Evolutionary conservation across 495 filamentous ascomycete genomes (phyloP), one percentile per base, ranked within the genome.

Genomic region (Hyaloscypha variabilis): DNA sequence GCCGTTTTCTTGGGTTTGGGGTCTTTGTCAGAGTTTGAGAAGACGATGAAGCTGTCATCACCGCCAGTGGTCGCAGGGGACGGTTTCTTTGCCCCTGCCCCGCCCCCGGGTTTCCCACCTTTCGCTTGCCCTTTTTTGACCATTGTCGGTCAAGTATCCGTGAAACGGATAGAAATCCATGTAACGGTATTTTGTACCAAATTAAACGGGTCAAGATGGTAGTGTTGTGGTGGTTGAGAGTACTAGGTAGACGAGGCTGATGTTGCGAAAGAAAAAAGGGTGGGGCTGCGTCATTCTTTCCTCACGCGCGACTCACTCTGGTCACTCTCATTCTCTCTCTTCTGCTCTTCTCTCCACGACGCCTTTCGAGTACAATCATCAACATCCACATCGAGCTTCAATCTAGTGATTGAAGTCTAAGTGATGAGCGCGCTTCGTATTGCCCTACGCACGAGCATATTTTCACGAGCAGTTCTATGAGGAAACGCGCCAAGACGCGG

Each of bases 21-120:
- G 17, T 84, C 80, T 66, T 88, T 89, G 61, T 81, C 81, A 17
- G 82, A 83, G 71, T 89, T 87, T 34, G 84, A 83, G 69, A 91
- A 91, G 63, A 90, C 82, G 67, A 90, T 88, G 71, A 85, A 87
- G 75, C 87, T 87, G 63, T 83, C 83, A 58, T 88, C 87, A n/a
- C 19, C 70, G 19, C 28, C 53, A 3, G 65, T 56, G 10, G 65
- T 59, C 14, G 68, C 60, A 31, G 78, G 78, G 6, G 67, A 65
- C 1, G 64, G 57, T 52, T 69, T 68, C 24, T 64, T 64, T 1
- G 60, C 34, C 6, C 64, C 65, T 28, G 59, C 55, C 10, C 67
- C 67, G 1, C 62, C 65, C n/a, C 72, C 67, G n/a, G 69, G 72
- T 50, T 74, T 74, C 8, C 50, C 68, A 64, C 74, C 77, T 69